Evolutionary conservation across 2,329 filamentous ascomycete genomes (phyloP).

Genomic region (Ustulina deusta): DNA sequence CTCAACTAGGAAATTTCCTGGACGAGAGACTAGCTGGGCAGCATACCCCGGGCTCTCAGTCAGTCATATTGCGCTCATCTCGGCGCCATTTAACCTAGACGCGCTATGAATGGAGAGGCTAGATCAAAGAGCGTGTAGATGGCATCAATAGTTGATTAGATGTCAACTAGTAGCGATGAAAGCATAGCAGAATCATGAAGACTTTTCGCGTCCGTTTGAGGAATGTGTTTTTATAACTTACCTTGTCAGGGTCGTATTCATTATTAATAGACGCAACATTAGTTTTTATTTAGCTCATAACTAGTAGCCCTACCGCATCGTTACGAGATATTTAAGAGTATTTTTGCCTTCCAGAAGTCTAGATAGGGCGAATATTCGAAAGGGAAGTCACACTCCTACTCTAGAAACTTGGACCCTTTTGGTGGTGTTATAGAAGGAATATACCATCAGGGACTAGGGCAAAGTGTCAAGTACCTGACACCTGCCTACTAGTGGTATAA

Average conservation of each 20-base stretch:
- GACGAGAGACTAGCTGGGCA: conserved; percentile 81
- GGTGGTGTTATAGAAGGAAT: too few relatives aligned
- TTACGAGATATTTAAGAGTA: too few relatives aligned
- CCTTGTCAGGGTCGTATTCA: too few relatives aligned
- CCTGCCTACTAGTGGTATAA: too few relatives aligned
- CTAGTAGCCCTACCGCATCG: too few relatives aligned
- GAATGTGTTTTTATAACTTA: not conserved
- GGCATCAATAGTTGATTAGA: not conserved
- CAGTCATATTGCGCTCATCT: conserved; percentile 82
- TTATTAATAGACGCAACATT: not conserved
- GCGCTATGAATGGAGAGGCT: conserved; percentile 50
- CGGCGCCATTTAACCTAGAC: conserved; percentile 82
- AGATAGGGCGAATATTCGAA: too few relatives aligned
- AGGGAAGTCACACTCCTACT: too few relatives aligned
- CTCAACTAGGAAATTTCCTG: conserved; percentile 83
- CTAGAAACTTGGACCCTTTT: too few relatives aligned
- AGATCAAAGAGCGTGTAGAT: not conserved
- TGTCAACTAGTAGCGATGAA: not conserved
- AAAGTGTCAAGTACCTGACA: too few relatives aligned
- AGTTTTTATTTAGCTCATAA: too few relatives aligned
- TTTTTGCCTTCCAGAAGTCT: too few relatives aligned
- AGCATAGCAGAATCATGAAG: not conserved
- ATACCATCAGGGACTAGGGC: too few relatives aligned
- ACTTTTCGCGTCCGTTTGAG: not conserved
- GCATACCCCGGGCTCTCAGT: conserved; percentile 83